Base-by-base conservation (phyloP, 2,329 filamentous ascomycete genomes). In the Chalara sp. region DNA sequence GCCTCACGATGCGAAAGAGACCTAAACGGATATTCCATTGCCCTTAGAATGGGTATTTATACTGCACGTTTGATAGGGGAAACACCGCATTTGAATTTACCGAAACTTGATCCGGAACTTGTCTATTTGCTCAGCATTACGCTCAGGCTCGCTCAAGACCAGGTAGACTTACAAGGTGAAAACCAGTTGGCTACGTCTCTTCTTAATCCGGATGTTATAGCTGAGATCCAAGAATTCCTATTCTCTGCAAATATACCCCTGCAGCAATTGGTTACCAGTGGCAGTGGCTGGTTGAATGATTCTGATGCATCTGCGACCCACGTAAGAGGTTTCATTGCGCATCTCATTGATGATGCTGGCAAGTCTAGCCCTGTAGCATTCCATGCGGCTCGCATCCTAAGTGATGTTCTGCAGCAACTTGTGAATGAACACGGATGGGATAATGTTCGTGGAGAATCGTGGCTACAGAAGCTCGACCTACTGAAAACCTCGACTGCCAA, bases 41-140 rank as follows among this genome's bases (percentile, higher is more conserved):
- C 89, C 1, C 79, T 88, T 11, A 78, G 92, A 50, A 87, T 95
- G 71, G 81, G 85, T 1, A 74, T 85, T 46, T 96, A 90, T 64
- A 78, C 81, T 0, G 72, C 75, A 5, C 76, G 76, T 46, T 64
- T 93, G 0, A 63, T 90, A 61, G 66, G 1, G 0, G 58, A 76
- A 7, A 58, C 70, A 2, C 50, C 76, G 1, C 58, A 68, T 0
- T 58, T 65, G 0, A 54, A 80, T 0, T 70, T 76, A 0, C 60
- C 62, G 2, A 62, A 69, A 2, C 68, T 70, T 21, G 72, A 75
- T 47, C 65, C 74, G 6, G 76, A 83, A 50, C 59, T 81, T 1
- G 48, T 83, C 1, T 75, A 76, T 53, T 67, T 76, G 1, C 69
- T 82, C 5, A 70, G 68, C 40, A 61, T 84, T 6, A 76, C 76